Percentiles rank a stretch among this genome's conserved stretches.
Evolutionary conservation across 345 rosid species (phyloP).

Genomic region (Carallia pectinifolia): DNA sequence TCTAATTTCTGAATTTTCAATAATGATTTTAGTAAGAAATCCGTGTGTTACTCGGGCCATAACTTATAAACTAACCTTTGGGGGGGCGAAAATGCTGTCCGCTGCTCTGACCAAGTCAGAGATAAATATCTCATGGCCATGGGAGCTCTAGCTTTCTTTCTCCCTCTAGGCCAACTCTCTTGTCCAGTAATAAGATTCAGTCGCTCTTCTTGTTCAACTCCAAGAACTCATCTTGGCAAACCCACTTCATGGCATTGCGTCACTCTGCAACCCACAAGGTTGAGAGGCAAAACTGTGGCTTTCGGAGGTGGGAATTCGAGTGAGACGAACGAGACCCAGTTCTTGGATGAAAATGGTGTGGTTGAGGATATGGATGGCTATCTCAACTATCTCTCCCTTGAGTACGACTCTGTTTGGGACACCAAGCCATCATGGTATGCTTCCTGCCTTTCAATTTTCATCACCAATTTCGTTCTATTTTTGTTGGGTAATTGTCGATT

Average conservation of each 20-base stretch:
- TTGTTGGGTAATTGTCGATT: background rate
- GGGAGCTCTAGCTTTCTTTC: constrained; percentile 28
- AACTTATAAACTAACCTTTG: no score
- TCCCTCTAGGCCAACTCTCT: constrained; percentile 24
- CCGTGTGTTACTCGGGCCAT: no score
- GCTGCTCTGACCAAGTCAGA: background rate
- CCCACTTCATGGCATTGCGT: constrained; percentile 7
- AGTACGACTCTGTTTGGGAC: constrained; percentile 99
- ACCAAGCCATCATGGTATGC: constrained; percentile 85
- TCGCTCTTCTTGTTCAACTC: constrained; percentile 8
- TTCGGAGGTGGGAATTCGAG: constrained; percentile 38
- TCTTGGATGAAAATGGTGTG: constrained; percentile 62
- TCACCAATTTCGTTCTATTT: background rate
- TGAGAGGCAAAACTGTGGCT: constrained; percentile 29
- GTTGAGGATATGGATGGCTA: constrained; percentile 87
- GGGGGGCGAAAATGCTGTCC: no score
- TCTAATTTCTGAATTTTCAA: no score
- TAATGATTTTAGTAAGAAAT: no score
- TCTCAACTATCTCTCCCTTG: constrained; percentile 81
- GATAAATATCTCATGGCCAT: background rate
- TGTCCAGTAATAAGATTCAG: constrained; percentile 9
- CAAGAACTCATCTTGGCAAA: constrained; percentile 5
- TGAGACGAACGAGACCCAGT: constrained; percentile 46
- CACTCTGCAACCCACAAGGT: constrained; percentile 17
- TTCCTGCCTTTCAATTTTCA: background rate